Evolutionary conservation across 768 basidiomycete genomes (phyloP), one percentile per base, ranked within the genome.

Genomic region (Leccinum arenicola): DNA sequence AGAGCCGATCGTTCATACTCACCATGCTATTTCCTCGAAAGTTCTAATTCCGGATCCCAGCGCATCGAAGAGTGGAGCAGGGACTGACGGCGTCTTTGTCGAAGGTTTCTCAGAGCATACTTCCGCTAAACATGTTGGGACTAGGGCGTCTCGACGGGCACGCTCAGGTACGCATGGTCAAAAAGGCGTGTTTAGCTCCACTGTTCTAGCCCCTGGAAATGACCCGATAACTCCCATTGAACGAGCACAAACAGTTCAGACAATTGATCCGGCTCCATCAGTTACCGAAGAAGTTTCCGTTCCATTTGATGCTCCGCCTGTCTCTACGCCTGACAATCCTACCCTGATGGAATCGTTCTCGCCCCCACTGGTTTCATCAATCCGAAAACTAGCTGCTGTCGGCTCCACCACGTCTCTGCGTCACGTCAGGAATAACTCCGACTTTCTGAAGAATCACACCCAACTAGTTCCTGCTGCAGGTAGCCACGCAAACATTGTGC

Each of bases 131-230:
- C 21, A 29, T 43, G 23, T 35, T 48, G 25, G 19, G 14, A 40
- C 35, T 25, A 35, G 15, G 38, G 35, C 40, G 11, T 52, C 50
- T 57, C 59, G 12, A 36, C 48, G 19, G 19, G 49, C 7, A 27
- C 47, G n/a, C 49, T 40, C 25, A 5, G 38, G 8, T 36, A 51
- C 17, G 17, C 45, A 21, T 38, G 40, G 11, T 38, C 56, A 48
- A 58, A 52, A 45, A 54, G 50, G 48, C 59, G 48, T 59, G 63
- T 35, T 40, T 29, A 10, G 54, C 63, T 61, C 60, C 60, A 61
- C 61, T 52, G 54, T 7, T 55, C 54, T 52, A 60, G 45, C 57
- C 55, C 49, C 35, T 27, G 47, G 21, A 7, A 38, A 33, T n/a
- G 53, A 43, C 38, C 50, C 50, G 45, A 36, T 33, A 48, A 23